These are phyloP conservation scores for Amphicarpaea edgeworthii DNA, from an alignment of 306 rosid genomes.

Conservation along the genomic window DNA sequence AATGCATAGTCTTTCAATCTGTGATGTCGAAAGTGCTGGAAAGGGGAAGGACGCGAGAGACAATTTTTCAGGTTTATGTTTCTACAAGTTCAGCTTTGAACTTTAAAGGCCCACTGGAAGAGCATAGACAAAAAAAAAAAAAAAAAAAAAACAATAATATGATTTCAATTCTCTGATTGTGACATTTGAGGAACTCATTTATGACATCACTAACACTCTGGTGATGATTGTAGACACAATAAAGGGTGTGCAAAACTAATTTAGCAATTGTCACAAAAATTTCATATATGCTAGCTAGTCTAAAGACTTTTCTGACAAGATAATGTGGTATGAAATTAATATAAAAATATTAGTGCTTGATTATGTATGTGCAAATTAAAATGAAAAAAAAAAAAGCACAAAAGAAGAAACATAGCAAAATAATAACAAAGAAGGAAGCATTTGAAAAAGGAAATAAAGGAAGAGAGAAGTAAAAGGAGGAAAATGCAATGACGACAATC, in stretches of 20 bases:
- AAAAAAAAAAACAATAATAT: conserved; percentile 64
- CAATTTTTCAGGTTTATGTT: background rate
- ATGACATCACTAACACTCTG: conserved; percentile 61
- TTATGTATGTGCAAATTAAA: conserved; percentile 11
- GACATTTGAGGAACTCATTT: conserved; percentile 66
- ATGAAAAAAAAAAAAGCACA: conserved; percentile 1
- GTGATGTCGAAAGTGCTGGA: too few species aligned
- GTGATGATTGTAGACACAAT: conserved; percentile 63
- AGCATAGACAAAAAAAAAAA: conserved; percentile 14
- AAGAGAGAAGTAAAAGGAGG: conserved; percentile 15
- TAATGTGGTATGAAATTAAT: background rate
- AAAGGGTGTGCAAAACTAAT: conserved; percentile 75
- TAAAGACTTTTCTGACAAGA: conserved; percentile 23
- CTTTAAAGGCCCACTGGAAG: conserved; percentile 26
- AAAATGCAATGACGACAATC: conserved; percentile 22
- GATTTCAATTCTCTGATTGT: conserved; percentile 66
- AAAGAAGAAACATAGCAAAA: background rate
- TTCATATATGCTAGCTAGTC: conserved; percentile 3
- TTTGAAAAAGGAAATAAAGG: conserved; percentile 25
- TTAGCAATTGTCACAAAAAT: conserved; percentile 35
- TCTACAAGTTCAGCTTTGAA: conserved; percentile 21
- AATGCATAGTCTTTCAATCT: too few species aligned
- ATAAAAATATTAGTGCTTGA: conserved; percentile 10
- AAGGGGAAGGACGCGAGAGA: background rate
- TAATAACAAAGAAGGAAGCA: conserved; percentile 23